These are phyloP conservation scores for Blastocystis sp. DNA, from an alignment of 352 stramenopile genomes.

Conservation along the genomic window DNA sequence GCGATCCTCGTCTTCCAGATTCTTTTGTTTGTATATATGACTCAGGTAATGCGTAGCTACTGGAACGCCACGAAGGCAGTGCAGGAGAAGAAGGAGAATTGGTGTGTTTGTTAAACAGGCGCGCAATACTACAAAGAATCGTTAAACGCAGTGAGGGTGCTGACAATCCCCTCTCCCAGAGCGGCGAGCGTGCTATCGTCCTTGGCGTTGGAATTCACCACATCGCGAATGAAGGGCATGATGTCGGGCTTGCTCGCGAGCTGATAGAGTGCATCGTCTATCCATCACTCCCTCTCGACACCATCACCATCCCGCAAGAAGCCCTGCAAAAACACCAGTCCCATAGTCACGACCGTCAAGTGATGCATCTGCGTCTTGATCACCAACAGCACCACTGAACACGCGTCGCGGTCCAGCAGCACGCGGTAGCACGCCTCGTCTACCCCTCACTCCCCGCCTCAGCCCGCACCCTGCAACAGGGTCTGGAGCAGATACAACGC, in stretches of 20 bases:
- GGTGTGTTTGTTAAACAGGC: conserved; percentile 41
- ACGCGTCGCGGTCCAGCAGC: conserved; percentile 3
- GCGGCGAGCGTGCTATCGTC: neutral
- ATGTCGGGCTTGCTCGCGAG: conserved; percentile 16
- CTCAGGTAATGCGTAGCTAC: conserved; percentile 30
- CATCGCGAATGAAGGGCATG: neutral
- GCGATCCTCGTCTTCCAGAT: conserved; percentile 68
- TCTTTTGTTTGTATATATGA: conserved; percentile 1
- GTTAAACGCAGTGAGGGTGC: conserved; percentile 1
- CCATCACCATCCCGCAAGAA: neutral
- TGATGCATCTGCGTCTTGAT: neutral
- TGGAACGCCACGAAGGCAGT: conserved; percentile 41
- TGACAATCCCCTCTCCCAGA: neutral
- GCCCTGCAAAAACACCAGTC: conserved; percentile 1
- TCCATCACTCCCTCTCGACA: neutral
- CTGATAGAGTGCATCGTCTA: conserved; percentile 54
- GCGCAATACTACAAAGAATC: conserved; percentile 6
- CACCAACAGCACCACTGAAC: neutral
- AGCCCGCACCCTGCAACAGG: neutral
- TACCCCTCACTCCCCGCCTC: neutral
- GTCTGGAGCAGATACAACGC: conserved; percentile 6
- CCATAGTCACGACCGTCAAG: conserved; percentile 24
- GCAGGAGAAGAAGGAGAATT: conserved; percentile 35
- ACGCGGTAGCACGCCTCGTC: conserved; percentile 30
- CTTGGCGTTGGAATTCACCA: neutral